These are phyloP conservation scores for Aureobasidium vineae DNA, from an alignment of 2,329 filamentous ascomycete species.

Conservation along the genomic window DNA sequence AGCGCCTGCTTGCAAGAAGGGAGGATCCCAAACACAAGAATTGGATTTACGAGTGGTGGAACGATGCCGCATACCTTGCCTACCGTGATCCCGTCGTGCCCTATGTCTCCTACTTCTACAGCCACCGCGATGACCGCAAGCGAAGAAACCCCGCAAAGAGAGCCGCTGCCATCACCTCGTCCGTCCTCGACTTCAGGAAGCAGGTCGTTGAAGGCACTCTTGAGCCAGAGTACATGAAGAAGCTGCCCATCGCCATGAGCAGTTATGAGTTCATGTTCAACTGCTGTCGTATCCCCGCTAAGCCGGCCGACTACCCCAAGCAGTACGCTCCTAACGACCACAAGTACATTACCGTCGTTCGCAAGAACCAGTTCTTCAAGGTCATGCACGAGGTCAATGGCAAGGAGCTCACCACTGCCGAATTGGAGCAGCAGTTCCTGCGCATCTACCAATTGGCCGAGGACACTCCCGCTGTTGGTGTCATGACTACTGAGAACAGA, in stretches of 20 bases:
- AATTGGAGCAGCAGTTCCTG: conserved; percentile 87
- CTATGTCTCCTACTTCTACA: conserved; percentile 99
- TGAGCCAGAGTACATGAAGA: conserved; percentile 99
- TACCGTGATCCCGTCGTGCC: conserved; percentile 96
- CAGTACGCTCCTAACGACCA: conserved; percentile 74
- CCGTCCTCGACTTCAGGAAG: conserved; percentile 89
- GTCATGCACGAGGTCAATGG: conserved; percentile 77
- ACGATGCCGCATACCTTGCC: conserved; percentile 83
- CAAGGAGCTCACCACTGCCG: conserved; percentile 79
- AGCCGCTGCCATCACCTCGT: conserved; percentile 83
- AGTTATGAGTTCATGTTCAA: conserved; percentile 99
- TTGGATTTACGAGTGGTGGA: conserved; percentile 99
- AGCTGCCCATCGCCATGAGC: conserved; percentile 95
- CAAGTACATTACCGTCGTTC: conserved; percentile 83
- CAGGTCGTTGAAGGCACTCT: conserved; percentile 78
- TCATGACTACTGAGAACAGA: conserved; percentile 86
- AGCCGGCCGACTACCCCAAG: conserved; percentile 75
- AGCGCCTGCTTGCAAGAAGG: conserved; percentile 75
- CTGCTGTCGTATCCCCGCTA: conserved; percentile 76
- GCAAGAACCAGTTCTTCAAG: conserved; percentile 99
- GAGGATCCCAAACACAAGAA: conserved; percentile 82
- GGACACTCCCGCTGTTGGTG: conserved; percentile 71
- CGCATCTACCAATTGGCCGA: conserved; percentile 77
- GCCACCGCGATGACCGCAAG: conserved; percentile 87
- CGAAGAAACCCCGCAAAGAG: conserved; percentile 87